These are phyloP conservation scores for Leccinum disarticulatum DNA, from an alignment of 768 basidiomycete genomes.

Conservation along the genomic window DNA sequence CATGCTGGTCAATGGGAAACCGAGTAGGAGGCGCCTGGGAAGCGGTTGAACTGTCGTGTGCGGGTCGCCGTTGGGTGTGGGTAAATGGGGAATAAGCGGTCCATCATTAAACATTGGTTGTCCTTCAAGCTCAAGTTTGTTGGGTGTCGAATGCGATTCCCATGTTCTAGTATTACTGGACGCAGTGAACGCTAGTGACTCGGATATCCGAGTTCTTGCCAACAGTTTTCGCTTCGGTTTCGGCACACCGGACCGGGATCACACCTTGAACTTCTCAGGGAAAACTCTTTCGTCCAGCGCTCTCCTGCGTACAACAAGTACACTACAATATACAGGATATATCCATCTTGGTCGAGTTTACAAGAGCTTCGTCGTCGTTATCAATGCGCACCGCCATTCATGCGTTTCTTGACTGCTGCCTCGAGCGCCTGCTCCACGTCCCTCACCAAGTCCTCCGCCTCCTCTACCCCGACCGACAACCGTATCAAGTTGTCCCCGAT, in stretches of 20 bases:
- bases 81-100: not conserved
- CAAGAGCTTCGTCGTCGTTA: not conserved
- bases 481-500: slow-evolving; percentile 78
- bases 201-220: no score
- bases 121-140: no score
- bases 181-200: no score
- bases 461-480: slow-evolving; percentile 87
- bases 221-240: not conserved
- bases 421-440: slow-evolving; percentile 31
- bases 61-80: not conserved
- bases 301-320: not conserved
- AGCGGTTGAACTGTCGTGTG: not conserved
- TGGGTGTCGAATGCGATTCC: not conserved
- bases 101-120: not conserved
- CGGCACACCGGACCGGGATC: not conserved
- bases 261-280: not conserved
- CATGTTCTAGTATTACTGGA: no score
- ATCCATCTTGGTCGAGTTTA: not conserved
- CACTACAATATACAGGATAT: not conserved
- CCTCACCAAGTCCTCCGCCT: slow-evolving; percentile 71
- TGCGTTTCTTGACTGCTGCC: slow-evolving; percentile 12
- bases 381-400: slow-evolving; percentile 1
- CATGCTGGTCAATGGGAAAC: not conserved
- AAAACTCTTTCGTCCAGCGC: not conserved
- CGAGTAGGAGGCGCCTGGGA: not conserved